Percentiles rank a stretch among this genome's conserved stretches.
Evolutionary conservation across 2,329 filamentous ascomycete species (phyloP).

Genomic region (Colletotrichum coccodes): DNA sequence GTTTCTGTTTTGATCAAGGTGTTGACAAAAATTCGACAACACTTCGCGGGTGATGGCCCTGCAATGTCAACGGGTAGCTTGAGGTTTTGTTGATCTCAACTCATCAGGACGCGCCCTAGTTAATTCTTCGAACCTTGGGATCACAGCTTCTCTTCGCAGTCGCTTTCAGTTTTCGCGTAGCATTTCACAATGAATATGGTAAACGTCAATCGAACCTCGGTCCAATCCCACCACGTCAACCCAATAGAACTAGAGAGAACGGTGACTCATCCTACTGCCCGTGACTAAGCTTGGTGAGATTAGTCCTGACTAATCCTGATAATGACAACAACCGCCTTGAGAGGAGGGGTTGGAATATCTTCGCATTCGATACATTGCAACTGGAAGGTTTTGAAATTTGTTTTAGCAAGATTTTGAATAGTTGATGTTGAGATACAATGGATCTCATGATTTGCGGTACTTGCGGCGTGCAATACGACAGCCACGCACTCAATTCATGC

Average conservation of each 20-base stretch:
- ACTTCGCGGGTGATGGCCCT: too few species aligned
- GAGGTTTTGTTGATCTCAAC: too few species aligned
- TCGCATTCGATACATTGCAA: not conserved
- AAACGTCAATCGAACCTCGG: not conserved
- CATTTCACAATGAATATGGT: too few species aligned
- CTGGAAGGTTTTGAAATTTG: too few species aligned
- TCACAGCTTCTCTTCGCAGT: too few species aligned
- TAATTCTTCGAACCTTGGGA: too few species aligned
- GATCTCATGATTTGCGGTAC: conserved; percentile 68
- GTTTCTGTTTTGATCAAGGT: too few species aligned
- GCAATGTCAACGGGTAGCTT: too few species aligned
- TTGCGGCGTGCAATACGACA: conserved; percentile 76
- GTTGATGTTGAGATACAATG: not conserved
- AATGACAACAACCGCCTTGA: not conserved
- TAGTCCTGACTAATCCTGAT: not conserved
- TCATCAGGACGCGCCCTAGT: not conserved
- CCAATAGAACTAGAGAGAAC: not conserved
- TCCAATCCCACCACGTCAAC: not conserved
- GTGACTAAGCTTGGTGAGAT: not conserved
- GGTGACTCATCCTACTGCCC: not conserved
- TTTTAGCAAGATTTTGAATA: not conserved
- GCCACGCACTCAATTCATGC: conserved; percentile 62
- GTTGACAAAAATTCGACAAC: too few species aligned
- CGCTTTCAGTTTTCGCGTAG: too few species aligned
- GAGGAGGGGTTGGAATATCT: not conserved